These are phyloP conservation scores for Epichloe sibirici DNA, from an alignment of 2,329 filamentous ascomycete genomes.

Conservation along the genomic window DNA sequence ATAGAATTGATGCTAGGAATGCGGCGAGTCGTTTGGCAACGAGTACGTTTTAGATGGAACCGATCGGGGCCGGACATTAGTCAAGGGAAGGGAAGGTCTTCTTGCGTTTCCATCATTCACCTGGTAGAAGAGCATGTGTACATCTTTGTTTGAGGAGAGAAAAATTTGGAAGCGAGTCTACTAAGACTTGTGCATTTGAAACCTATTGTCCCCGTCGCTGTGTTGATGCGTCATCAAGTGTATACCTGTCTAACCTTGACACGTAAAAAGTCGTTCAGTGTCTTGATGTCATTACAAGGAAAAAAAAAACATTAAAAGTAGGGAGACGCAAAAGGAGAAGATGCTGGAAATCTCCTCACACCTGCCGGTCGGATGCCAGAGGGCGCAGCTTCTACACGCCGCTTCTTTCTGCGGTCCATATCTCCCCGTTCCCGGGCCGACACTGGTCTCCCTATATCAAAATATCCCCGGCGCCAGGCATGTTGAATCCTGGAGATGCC, in stretches of 20 bases:
- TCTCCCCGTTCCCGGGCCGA: constrained; percentile 2
- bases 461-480: constrained; percentile 19
- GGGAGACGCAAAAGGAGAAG: too few relatives aligned
- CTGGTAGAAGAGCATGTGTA: not conserved
- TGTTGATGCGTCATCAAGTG: not conserved
- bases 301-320: too few relatives aligned
- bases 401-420: not conserved
- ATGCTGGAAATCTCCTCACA: too few relatives aligned
- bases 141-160: not conserved
- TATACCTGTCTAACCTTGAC: not conserved
- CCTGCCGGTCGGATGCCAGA: too few relatives aligned
- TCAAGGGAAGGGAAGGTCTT: not conserved
- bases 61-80: too few relatives aligned
- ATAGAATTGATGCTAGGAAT: constrained; percentile 89
- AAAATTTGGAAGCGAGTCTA: not conserved
- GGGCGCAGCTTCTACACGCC: not conserved
- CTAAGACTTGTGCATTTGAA: not conserved
- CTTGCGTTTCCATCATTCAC: not conserved
- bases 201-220: not conserved
- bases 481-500: constrained; percentile 13
- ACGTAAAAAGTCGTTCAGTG: not conserved
- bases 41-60: constrained; percentile 62
- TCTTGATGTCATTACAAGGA: not conserved
- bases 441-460: constrained; percentile 13
- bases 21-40: constrained; percentile 86